Percentiles rank a stretch among this genome's conserved stretches.
Evolutionary conservation across 495 filamentous ascomycete genomes (phyloP).

Genomic region (Staphylotrichum longicolle): DNA sequence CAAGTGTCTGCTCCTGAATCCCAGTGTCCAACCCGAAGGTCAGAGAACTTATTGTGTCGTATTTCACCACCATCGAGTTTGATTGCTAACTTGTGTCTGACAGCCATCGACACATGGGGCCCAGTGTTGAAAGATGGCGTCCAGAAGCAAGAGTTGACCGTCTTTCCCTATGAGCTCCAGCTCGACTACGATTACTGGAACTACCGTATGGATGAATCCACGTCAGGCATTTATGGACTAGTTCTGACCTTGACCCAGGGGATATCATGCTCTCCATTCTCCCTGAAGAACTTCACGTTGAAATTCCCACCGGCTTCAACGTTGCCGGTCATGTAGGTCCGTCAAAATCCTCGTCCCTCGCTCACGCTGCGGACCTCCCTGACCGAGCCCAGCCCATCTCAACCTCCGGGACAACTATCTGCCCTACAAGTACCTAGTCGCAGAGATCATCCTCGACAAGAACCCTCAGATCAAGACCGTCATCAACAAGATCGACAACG

Average conservation of each 20-base stretch:
- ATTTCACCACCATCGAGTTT: neutral
- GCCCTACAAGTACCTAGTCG: conserved; percentile 81
- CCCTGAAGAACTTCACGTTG: conserved; percentile 59
- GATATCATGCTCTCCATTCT: conserved; percentile 80
- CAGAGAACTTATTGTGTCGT: conserved; percentile 11
- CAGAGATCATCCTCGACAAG: conserved; percentile 82
- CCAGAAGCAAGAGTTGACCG: conserved; percentile 57
- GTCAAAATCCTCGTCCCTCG: conserved; percentile 20
- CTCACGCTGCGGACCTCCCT: neutral
- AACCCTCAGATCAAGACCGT: conserved; percentile 75
- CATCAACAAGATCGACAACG: conserved; percentile 91
- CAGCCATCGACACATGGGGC: conserved; percentile 75
- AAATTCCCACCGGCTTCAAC: conserved; percentile 83
- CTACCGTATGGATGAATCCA: conserved; percentile 56
- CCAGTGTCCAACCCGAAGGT: conserved; percentile 69
- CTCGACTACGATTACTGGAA: conserved; percentile 85
- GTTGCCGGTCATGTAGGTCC: conserved; percentile 82
- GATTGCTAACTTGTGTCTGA: conserved; percentile 18
- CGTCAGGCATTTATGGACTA: neutral
- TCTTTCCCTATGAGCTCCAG: conserved; percentile 70
- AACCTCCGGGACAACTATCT: conserved; percentile 81
- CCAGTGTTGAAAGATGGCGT: conserved; percentile 65
- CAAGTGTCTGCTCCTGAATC: conserved; percentile 74
- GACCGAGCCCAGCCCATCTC: conserved; percentile 63
- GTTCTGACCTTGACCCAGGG: conserved; percentile 46